Evolutionary conservation across 1,284 basidiomycete genomes (phyloP), one percentile per base, ranked within the genome.

Genomic region (Ceratobasidium sp.): DNA sequence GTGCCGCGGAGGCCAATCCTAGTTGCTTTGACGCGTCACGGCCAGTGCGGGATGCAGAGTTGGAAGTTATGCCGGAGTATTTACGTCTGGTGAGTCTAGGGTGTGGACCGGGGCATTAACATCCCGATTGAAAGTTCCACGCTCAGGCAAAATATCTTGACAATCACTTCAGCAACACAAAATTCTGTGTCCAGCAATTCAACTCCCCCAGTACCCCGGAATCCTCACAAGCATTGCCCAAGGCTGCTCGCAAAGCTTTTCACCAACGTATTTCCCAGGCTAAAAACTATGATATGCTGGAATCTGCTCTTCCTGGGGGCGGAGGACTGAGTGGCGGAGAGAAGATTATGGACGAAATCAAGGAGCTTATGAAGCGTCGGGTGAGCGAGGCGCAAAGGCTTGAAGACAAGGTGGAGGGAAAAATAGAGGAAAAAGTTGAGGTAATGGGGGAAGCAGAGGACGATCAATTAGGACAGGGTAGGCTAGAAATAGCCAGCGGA

Each of bases 1-100:
- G 95, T 13, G 93, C 89, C 0, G 95, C 95, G 6, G 97, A 99
- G 78, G 79, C 88, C 8, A 99, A 99, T 77, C 93, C 95, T 0
- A 89, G 90, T 0, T 90, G 93, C 74, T 99, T 99, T 79, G 84
- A 86, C 1, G 77, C 82, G 0, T 66, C 60, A 14, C 82, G 77
- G 0, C 91, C 92, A 2, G 80, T 91, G 2, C 76, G 81, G 4
- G 89, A 93, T 74, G 82, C 92, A 1, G 85, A 91, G 72, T 80
- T 79, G 39, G 87, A 85, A 1, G 82, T 97, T 27, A 80, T 90
- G 41, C 93, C 95, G 0, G 79, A 84, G 3, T 92, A 92, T 74
- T 77, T 96, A 59, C 87, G 89, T 56, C 77, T 94, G 73, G 88
- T 93, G 76, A 71, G 87, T 79, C 11, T 2, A 27, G 25, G 1